Evolutionary conservation across 2,329 filamentous ascomycete genomes (phyloP).

Genomic region (Capronia epimyces): DNA sequence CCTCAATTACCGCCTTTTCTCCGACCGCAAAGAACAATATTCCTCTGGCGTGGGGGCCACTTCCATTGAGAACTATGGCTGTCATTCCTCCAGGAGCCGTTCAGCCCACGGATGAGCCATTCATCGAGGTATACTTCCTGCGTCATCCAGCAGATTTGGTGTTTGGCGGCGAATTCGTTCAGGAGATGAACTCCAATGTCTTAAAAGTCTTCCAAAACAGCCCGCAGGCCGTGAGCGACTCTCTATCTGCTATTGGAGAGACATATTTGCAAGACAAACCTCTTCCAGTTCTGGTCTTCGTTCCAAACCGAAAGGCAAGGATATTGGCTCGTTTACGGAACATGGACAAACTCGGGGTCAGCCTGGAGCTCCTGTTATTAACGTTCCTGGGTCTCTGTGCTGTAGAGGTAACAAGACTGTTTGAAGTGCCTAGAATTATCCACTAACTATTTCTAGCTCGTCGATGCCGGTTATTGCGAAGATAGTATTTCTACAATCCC

Average conservation of each 20-base stretch:
- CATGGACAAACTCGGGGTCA: conserved; percentile 26
- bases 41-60: background rate
- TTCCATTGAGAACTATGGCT: background rate
- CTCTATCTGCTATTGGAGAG: conserved; percentile 32
- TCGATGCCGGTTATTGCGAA: conserved; percentile 28
- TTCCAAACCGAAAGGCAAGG: conserved; percentile 31
- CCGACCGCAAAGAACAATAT: background rate
- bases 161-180: conserved; percentile 32
- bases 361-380: conserved; percentile 31
- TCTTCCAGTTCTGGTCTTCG: conserved; percentile 20
- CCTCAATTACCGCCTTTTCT: background rate
- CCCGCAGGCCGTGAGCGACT: conserved; percentile 31
- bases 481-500: conserved; percentile 28
- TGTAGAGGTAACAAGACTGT: conserved; percentile 28
- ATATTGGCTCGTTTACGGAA: conserved; percentile 30
- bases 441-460: conserved; percentile 17
- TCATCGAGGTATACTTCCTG: conserved; percentile 33
- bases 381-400: conserved; percentile 32
- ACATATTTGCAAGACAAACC: conserved; percentile 28
- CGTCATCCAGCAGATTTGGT: conserved; percentile 32
- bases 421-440: conserved; percentile 1
- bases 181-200: conserved; percentile 34
- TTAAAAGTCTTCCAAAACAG: conserved; percentile 32
- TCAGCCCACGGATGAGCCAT: conserved; percentile 28
- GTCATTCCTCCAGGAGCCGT: conserved; percentile 30